phyloP scores from a whole-genome alignment of 208 protist species.

The Crithidia mellificae region DNA sequence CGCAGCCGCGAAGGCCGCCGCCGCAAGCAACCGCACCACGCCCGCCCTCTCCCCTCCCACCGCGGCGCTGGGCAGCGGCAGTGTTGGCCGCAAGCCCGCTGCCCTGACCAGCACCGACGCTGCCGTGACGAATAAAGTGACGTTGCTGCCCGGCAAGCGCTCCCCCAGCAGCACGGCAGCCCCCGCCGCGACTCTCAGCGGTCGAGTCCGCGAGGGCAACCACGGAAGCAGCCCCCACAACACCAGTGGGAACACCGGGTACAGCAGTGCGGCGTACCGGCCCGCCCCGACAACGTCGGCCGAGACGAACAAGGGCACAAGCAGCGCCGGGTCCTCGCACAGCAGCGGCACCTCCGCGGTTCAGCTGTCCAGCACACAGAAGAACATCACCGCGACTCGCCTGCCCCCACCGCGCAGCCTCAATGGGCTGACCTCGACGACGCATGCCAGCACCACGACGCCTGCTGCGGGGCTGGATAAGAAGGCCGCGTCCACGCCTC shows the following conservation, averaged over 20 bases:
- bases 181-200: background rate
- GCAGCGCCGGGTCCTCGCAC: background rate
- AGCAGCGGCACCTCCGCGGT: background rate
- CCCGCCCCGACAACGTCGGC: background rate
- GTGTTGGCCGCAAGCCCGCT: background rate
- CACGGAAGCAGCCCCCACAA: background rate
- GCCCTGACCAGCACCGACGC: background rate
- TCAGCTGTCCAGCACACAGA: background rate
- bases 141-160: constrained; percentile 1
- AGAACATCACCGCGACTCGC: background rate
- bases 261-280: background rate
- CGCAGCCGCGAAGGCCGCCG: background rate
- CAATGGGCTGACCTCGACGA: background rate
- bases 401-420: background rate
- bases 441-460: background rate
- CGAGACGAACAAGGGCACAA: background rate
- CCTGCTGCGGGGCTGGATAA: background rate
- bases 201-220: background rate
- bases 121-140: background rate
- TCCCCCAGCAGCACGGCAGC: background rate
- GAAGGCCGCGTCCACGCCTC: background rate
- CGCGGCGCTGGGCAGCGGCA: background rate
- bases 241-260: background rate
- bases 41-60: background rate
- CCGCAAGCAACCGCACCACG: background rate